phyloP scores from a whole-genome alignment of 208 protist species.

The Wallacemonas sp. region DNA sequence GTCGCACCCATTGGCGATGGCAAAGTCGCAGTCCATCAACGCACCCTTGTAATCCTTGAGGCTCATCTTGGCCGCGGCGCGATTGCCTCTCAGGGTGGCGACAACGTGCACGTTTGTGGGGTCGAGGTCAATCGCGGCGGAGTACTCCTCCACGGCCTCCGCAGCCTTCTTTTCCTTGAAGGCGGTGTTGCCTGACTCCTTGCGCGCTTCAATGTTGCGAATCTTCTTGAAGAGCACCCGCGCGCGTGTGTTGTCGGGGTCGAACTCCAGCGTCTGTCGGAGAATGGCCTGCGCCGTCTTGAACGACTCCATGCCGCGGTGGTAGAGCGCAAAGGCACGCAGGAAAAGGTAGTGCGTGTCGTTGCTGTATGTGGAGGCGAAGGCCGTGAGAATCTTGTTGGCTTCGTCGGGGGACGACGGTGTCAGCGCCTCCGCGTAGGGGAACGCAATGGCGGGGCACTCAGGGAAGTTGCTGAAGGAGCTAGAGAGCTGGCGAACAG shows the following conservation, averaged over 20 bases:
- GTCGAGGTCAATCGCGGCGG: slow-evolving; percentile 76
- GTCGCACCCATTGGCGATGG: slow-evolving; percentile 84
- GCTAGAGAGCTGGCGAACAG: slow-evolving; percentile 27
- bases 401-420: slow-evolving; percentile 53
- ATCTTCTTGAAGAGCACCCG: slow-evolving; percentile 78
- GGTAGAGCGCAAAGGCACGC: slow-evolving; percentile 65
- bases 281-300: slow-evolving; percentile 65
- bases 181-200: slow-evolving; percentile 80
- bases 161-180: slow-evolving; percentile 74
- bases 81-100: slow-evolving; percentile 85
- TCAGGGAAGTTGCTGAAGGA: slow-evolving; percentile 61
- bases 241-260: slow-evolving; percentile 74
- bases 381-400: slow-evolving; percentile 44
- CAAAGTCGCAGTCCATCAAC: slow-evolving; percentile 90
- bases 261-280: slow-evolving; percentile 62
- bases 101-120: slow-evolving; percentile 71
- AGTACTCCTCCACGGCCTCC: slow-evolving; percentile 80
- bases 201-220: slow-evolving; percentile 63
- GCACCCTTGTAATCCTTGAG: slow-evolving; percentile 86
- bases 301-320: slow-evolving; percentile 70
- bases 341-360: slow-evolving; percentile 76
- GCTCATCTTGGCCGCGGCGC: slow-evolving; percentile 85
- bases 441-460: slow-evolving; percentile 55
- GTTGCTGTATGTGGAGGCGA: slow-evolving; percentile 42
- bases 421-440: slow-evolving; percentile 59